Base-by-base conservation (phyloP, 177 flowering plant genomes). In the Tripterygium wilfordii region DNA sequence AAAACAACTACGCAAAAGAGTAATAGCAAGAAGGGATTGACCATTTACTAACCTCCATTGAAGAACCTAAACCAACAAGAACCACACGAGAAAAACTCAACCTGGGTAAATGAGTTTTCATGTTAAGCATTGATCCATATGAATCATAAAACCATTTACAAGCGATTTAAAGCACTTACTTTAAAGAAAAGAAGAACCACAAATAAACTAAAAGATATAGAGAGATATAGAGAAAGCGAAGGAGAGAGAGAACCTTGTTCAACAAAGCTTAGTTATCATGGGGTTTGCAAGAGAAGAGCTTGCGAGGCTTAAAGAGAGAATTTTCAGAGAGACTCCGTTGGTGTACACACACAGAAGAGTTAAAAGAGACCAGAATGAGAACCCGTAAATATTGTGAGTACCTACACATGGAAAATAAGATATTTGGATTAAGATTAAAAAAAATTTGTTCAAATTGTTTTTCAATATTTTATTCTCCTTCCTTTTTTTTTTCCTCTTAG, bases 101-200 rank as follows among this genome's bases (percentile, higher is more conserved):
- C 51, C 56, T 52, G 51, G 23, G 35, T 19, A 61, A 70, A 60
- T 48, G 67, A 67, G 69, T 39, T 18, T 48, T 54, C 53, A 54
- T 57, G 56, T 54, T 64, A 48, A 51, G 57, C 49, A 17, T n/a
- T 51, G 64, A 64, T 62, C 53, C 36, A 29, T 53, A 53, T 54
- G 38, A 48, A 63, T 61, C 57, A 30, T 14, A 24, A 45, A 49
- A 17, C 20, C n/a, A n/a, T 49, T 56, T 19, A 36, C 14, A 28
- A 28, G n/a, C 18, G n/a, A n/a, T n/a, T n/a, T n/a, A n/a, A n/a
- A 50, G 47, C 40, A 33, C 8, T 45, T 25, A 51, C 50, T n/a
- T 10, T 25, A 25, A 16, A 43, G 27, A 2, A 18, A 48, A 49
- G 48, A 7, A 32, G 23, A 44, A 16, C 13, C 21, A 49, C 43